These are phyloP conservation scores for Metschnikowia santaceciliae DNA, from an alignment of 805 yeast species.

Conservation along the genomic window DNA sequence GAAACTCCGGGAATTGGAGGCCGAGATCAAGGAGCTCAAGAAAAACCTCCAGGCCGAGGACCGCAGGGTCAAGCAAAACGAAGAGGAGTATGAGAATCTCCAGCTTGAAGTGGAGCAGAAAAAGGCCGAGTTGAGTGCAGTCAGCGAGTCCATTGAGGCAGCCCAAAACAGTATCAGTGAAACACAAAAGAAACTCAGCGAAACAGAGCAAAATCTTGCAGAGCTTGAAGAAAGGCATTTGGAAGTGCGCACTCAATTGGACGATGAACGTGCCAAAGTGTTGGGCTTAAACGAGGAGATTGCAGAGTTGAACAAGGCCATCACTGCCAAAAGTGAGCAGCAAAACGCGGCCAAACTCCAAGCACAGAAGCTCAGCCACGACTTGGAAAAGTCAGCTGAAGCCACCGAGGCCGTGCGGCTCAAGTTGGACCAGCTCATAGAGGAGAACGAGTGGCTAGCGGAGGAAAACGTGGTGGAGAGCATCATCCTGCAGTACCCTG, in stretches of 20 bases:
- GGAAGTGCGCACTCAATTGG: constrained; percentile 31
- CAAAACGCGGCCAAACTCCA: constrained; percentile 48
- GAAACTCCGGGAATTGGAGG: constrained; percentile 63
- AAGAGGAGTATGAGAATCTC: constrained; percentile 55
- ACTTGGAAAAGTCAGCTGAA: constrained; percentile 45
- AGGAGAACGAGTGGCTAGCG: constrained; percentile 66
- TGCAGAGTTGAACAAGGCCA: constrained; percentile 47
- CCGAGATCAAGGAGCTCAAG: constrained; percentile 42
- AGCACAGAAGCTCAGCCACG: constrained; percentile 52
- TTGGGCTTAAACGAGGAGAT: constrained; percentile 76
- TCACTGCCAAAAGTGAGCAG: constrained; percentile 42
- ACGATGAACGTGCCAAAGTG: constrained; percentile 54
- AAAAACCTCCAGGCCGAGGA: constrained; percentile 38
- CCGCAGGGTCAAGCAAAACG: constrained; percentile 39
- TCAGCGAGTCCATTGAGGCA: constrained; percentile 41
- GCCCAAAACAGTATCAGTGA: constrained; percentile 32
- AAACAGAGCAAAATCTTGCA: constrained; percentile 21
- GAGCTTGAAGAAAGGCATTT: constrained; percentile 20
- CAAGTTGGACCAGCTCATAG: constrained; percentile 43
- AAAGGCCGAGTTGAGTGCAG: constrained; percentile 48
- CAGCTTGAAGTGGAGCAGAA: constrained; percentile 71
- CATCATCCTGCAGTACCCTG: constrained; percentile 58
- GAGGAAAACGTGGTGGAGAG: constrained; percentile 57
- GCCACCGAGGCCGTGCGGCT: constrained; percentile 33
- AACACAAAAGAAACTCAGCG: constrained; percentile 8